A percentile compares a stretch with the other conserved stretches of the same genome.
Conservation (phyloP, 2,329 filamentous ascomycete genomes). For the Aspergillus sp. region DNA sequence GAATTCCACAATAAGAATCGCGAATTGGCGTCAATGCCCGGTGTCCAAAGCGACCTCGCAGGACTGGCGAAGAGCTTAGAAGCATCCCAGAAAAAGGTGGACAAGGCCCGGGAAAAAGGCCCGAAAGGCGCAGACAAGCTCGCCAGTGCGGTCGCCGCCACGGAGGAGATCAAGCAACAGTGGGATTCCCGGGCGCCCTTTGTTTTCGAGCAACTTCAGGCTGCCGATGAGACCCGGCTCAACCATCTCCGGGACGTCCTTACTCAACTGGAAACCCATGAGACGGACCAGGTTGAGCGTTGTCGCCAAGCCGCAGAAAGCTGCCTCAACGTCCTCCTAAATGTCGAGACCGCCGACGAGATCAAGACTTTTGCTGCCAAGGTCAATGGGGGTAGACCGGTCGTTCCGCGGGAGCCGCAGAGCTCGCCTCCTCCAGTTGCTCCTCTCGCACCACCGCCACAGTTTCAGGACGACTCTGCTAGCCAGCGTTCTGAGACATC, state of each 20-base stretch:
- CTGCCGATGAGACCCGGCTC: slow-evolving; percentile 80
- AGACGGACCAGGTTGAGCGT: slow-evolving; percentile 80
- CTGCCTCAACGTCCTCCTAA: slow-evolving; percentile 77
- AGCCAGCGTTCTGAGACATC: slow-evolving; percentile 55
- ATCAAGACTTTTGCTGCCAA: slow-evolving; percentile 56
- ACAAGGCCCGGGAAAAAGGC: slow-evolving; percentile 78
- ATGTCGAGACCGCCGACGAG: slow-evolving; percentile 82
- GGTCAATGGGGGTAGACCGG: slow-evolving; percentile 35
- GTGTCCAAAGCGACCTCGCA: slow-evolving; percentile 76
- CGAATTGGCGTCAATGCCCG: slow-evolving; percentile 77
- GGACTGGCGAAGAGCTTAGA: slow-evolving; percentile 82
- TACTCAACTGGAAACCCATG: slow-evolving; percentile 90
- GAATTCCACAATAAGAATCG: slow-evolving; percentile 67
- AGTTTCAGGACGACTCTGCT: slow-evolving; percentile 50
- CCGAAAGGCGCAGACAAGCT: slow-evolving; percentile 71
- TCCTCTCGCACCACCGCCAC: slow-evolving; percentile 39
- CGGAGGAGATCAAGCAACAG: slow-evolving; percentile 75
- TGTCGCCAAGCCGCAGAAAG: slow-evolving; percentile 71
- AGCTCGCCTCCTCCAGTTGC: slow-evolving; percentile 24
- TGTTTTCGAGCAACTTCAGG: slow-evolving; percentile 89
- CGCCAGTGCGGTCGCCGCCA: slow-evolving; percentile 66
- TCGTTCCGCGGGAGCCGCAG: slow-evolving; percentile 22
- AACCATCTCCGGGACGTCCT: slow-evolving; percentile 88
- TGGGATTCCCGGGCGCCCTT: slow-evolving; percentile 96
- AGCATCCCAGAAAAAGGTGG: slow-evolving; percentile 76